Evolutionary conservation across 306 rosid species (phyloP), one percentile per base, ranked within the genome.

Genomic region (Clitoria ternatea): DNA sequence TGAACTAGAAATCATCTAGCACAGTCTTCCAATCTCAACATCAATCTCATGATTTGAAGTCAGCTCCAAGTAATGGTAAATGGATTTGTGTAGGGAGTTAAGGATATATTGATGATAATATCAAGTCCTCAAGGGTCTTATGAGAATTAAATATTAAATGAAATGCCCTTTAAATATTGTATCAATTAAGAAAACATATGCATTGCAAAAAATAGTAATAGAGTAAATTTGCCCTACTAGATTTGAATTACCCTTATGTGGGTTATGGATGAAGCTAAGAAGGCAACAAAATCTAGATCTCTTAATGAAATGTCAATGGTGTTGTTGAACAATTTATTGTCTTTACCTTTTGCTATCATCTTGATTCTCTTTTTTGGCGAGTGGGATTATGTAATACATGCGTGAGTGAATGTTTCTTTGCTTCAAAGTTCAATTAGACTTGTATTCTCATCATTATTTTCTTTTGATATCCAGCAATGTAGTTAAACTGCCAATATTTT

Each of bases 241-340:
- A n/a, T n/a, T n/a, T n/a, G n/a, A n/a, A n/a, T 93, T 36, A 93
- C 88, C 61, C 84, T 93, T 53, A 72, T 90, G 52, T 82, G 90
- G 73, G 89, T 90, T 33, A 93, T 93, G 98, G 96, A 90, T 27
- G 96, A 83, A 76, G 97, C 97, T 4, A 93, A 90, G 49, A 86
- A 82, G 61, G 43, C 80, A 42, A 88, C 98, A 59, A 88, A 59
- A 82, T 80, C 94, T 12, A 92, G 97, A 66, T 71, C 91, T 27
- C 91, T 93, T 11, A 93, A 93, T 67, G 96, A 93, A 87, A 85
- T 77, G 50, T 90, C 98, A n/a, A 93, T 93, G 97, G 98, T 93
- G 78, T 76, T 93, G 80, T 87, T 93, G 77, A 93, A 93, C 71
- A 90, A 93, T 69, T 68, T 88, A 35, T 20, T 90, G 42, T 93